Evolutionary conservation across 2,329 filamentous ascomycete genomes (phyloP).

Genomic region (Septoria linicola): DNA sequence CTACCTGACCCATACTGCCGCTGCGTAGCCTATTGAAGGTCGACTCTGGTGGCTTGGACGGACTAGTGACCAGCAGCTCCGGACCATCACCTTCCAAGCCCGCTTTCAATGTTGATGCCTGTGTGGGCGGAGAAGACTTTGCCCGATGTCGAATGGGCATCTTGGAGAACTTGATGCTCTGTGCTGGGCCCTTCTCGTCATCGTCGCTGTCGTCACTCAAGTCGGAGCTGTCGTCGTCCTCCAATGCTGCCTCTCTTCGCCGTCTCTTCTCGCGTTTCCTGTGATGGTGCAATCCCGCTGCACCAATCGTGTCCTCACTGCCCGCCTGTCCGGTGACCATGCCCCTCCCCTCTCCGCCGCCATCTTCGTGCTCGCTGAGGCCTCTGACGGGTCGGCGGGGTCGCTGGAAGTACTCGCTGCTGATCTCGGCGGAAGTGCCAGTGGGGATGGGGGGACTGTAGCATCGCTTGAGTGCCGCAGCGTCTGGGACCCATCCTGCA

Average conservation of each 20-base stretch:
- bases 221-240: slow-evolving; percentile 83
- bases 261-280: slow-evolving; percentile 61
- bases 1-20: slow-evolving; percentile 70
- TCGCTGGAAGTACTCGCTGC: slow-evolving; percentile 73
- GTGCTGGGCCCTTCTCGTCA: slow-evolving; percentile 65
- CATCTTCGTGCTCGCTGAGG: slow-evolving; percentile 53
- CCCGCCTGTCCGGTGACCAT: slow-evolving; percentile 67
- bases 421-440: slow-evolving; percentile 51
- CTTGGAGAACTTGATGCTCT: slow-evolving; percentile 94
- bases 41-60: slow-evolving; percentile 33
- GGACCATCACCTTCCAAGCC: slow-evolving; percentile 27
- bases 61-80: slow-evolving; percentile 49
- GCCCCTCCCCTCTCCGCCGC: slow-evolving; percentile 69
- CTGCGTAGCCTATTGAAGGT: slow-evolving; percentile 54
- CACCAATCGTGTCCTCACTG: slow-evolving; percentile 65
- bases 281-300: slow-evolving; percentile 50
- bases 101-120: slow-evolving; percentile 20
- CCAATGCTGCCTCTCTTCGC: slow-evolving; percentile 70
- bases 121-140: slow-evolving; percentile 70
- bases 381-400: slow-evolving; percentile 31
- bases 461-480: slow-evolving; percentile 74
- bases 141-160: slow-evolving; percentile 86
- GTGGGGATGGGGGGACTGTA: slow-evolving; percentile 85
- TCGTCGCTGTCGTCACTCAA: slow-evolving; percentile 82
- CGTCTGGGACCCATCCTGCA: slow-evolving; percentile 74